Evolutionary conservation across 768 basidiomycete genomes (phyloP).

Genomic region (Lentinula edodes): DNA sequence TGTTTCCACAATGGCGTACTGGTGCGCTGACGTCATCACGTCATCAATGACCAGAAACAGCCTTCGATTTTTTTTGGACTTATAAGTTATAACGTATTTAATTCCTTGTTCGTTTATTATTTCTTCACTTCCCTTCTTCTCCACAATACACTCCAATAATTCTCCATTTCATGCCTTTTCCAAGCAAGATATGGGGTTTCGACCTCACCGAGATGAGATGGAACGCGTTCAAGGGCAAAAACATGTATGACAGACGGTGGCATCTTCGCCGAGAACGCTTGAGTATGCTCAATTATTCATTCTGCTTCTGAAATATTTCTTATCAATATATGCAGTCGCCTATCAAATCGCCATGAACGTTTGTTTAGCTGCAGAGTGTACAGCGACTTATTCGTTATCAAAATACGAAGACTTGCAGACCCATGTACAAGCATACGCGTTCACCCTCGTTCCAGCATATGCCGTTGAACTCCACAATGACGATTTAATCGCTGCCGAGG

Average conservation of each 20-base stretch:
- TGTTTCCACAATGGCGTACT: neutral
- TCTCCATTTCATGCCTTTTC: neutral
- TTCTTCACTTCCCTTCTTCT: neutral
- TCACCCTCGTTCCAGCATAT: neutral
- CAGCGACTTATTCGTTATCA: conserved; percentile 29
- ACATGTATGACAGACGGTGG: conserved; percentile 27
- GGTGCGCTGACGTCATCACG: neutral
- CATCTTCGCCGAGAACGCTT: conserved; percentile 26
- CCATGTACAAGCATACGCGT: conserved; percentile 18
- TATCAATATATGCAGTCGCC: conserved; percentile 1
- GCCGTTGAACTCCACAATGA: conserved; percentile 24
- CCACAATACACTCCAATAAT: no score
- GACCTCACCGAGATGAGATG: conserved; percentile 28
- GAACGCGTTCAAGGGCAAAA: conserved; percentile 22
- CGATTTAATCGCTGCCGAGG: conserved; percentile 23
- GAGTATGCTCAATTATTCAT: conserved; percentile 14
- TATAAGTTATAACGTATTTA: neutral
- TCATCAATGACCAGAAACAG: neutral
- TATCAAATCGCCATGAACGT: conserved; percentile 24
- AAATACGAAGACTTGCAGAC: conserved; percentile 27
- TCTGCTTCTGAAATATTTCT: neutral
- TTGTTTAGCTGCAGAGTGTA: conserved; percentile 28
- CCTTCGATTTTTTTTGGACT: no score
- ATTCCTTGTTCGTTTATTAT: no score
- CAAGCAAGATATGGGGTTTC: conserved; percentile 25